Evolutionary conservation across 2,329 filamentous ascomycete species (phyloP).

Genomic region (Cyphellophora attinorum): DNA sequence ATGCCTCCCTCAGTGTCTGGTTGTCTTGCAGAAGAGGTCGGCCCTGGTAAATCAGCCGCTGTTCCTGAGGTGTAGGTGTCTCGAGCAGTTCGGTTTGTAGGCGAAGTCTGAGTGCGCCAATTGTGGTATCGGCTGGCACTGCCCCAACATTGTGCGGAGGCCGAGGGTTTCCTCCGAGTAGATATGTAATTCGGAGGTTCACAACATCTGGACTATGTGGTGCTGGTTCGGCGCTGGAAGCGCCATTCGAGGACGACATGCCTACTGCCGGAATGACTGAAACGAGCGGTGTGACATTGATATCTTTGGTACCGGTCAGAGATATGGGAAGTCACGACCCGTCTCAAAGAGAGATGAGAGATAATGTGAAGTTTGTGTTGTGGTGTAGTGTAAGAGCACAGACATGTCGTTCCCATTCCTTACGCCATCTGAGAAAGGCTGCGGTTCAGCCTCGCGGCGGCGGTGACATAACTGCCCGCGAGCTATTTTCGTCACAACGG

Average conservation of each 20-base stretch:
- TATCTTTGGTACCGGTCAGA: no score
- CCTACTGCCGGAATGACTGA: no score
- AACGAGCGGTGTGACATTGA: no score
- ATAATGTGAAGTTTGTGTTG: no score
- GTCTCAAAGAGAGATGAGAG: no score
- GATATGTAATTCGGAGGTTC: conserved; percentile 13
- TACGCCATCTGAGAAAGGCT: no score
- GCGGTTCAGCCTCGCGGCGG: no score
- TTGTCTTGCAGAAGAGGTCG: conserved; percentile 41
- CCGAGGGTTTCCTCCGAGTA: conserved; percentile 16
- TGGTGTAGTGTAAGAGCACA: no score
- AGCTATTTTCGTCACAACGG: no score
- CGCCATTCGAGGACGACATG: conserved; percentile 1
- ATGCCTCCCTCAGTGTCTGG: conserved; percentile 38
- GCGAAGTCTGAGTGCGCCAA: conserved; percentile 43
- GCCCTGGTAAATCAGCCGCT: conserved; percentile 51
- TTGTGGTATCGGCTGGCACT: conserved; percentile 31
- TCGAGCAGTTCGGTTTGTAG: conserved; percentile 41
- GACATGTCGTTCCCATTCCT: no score
- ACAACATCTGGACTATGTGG: conserved; percentile 14
- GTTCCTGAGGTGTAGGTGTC: conserved; percentile 34
- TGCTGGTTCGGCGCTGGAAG: neutral
- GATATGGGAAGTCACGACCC: no score
- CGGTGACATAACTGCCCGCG: no score
- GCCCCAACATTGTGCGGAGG: conserved; percentile 21